phyloP scores from a whole-genome alignment of 2,329 filamentous ascomycete genomes.

The Cadophora gregata region DNA sequence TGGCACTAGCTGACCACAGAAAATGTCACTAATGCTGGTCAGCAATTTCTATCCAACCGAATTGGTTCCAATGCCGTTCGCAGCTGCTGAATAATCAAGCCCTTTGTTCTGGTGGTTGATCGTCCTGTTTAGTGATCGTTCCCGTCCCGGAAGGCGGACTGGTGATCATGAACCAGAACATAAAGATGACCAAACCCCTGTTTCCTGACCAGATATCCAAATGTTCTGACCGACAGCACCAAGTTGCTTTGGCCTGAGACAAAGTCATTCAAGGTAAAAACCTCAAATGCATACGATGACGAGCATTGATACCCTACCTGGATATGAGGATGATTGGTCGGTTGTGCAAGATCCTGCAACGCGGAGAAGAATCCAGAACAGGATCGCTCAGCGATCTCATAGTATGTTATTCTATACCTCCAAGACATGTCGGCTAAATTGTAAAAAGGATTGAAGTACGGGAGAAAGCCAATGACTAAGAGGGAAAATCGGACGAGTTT shows the following conservation, averaged over 20 bases:
- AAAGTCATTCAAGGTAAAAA: too few species aligned
- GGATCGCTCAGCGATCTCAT: conserved; percentile 28
- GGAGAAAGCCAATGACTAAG: not conserved
- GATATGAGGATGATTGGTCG: conserved; percentile 26
- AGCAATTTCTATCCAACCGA: not conserved
- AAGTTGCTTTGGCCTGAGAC: too few species aligned
- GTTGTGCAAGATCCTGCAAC: conserved; percentile 20
- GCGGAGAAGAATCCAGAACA: conserved; percentile 30
- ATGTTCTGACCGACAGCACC: not conserved
- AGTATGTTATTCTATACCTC: conserved; percentile 16
- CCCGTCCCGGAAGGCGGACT: not conserved
- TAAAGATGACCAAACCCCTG: not conserved
- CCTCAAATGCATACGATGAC: too few species aligned
- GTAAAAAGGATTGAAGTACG: not conserved
- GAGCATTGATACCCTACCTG: too few species aligned
- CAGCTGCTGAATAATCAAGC: too few species aligned
- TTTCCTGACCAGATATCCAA: not conserved
- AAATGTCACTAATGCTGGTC: not conserved
- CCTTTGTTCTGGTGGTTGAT: too few species aligned
- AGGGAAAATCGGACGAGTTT: not conserved
- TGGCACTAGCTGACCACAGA: not conserved
- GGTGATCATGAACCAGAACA: not conserved
- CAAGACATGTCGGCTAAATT: not conserved
- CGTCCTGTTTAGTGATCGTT: not conserved
- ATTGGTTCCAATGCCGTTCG: too few species aligned